Evolutionary conservation across 2,329 filamentous ascomycete species (phyloP).

Genomic region (Penicillium sp.): DNA sequence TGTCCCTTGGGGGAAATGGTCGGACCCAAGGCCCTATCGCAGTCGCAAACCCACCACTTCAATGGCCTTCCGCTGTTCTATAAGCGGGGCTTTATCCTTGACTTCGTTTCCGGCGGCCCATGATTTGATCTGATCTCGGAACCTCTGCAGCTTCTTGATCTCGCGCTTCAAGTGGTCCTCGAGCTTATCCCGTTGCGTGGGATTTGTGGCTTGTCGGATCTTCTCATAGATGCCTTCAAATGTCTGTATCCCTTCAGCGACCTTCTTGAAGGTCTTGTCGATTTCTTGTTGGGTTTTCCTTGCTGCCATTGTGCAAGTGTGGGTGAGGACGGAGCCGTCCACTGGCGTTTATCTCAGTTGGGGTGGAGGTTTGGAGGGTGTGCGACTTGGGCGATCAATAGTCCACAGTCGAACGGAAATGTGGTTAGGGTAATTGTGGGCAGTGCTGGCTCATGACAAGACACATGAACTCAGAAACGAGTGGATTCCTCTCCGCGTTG

Average conservation of each 20-base stretch:
- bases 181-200: conserved; percentile 95
- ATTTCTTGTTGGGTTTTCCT: conserved; percentile 97
- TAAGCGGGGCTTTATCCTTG: conserved; percentile 95
- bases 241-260: conserved; percentile 84
- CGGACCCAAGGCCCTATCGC: neutral
- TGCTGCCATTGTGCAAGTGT: conserved; percentile 70
- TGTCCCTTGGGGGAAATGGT: neutral
- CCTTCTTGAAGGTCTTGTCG: conserved; percentile 99
- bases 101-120: conserved; percentile 98
- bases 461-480: conserved; percentile 12
- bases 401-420: conserved; percentile 7
- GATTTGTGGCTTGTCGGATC: conserved; percentile 88
- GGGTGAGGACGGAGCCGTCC: conserved; percentile 26
- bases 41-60: conserved; percentile 70
- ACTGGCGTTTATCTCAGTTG: conserved; percentile 18
- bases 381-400: conserved; percentile 5
- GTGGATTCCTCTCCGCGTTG: conserved; percentile 19
- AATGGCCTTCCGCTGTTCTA: conserved; percentile 93
- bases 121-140: conserved; percentile 98
- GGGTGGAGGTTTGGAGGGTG: conserved; percentile 14
- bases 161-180: conserved; percentile 98
- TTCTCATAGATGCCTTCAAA: conserved; percentile 98
- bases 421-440: neutral
- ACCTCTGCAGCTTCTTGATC: conserved; percentile 98
- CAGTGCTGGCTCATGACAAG: conserved; percentile 9